Evolutionary conservation across 2,329 filamentous ascomycete genomes (phyloP).

Genomic region (Cryphonectria japonica): DNA sequence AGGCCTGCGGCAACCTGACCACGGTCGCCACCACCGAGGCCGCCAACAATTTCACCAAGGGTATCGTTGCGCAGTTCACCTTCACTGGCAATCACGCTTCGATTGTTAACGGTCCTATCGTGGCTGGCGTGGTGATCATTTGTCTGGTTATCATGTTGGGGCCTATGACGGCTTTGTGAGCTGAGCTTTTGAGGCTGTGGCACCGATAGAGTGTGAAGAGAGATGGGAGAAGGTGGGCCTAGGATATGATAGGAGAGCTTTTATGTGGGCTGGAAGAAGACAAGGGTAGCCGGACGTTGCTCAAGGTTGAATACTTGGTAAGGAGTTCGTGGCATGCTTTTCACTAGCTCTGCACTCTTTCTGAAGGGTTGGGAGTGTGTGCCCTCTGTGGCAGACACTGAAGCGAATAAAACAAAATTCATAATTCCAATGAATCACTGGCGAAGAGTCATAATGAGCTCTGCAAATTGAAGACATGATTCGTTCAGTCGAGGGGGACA

Average conservation of each 20-base stretch:
- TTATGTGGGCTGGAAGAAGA: not conserved
- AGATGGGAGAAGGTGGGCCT: not conserved
- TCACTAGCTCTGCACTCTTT: not conserved
- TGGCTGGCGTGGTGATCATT: not conserved
- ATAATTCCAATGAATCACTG: not conserved
- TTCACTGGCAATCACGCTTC: conserved; percentile 15
- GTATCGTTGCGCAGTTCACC: conserved; percentile 43
- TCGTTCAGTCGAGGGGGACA: not conserved
- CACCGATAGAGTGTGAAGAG: no score
- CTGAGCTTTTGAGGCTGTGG: not conserved
- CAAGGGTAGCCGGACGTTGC: not conserved
- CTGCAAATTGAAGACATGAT: not conserved
- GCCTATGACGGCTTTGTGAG: conserved; percentile 12
- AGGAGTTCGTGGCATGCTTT: not conserved
- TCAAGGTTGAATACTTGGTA: not conserved
- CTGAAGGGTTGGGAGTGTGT: not conserved
- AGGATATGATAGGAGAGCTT: not conserved
- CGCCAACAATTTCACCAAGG: conserved; percentile 48
- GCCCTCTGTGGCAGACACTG: not conserved
- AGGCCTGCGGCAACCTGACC: conserved; percentile 50
- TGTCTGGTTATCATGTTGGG: conserved; percentile 14
- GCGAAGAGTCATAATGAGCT: no score
- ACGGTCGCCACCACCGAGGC: conserved; percentile 48
- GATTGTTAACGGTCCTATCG: conserved; percentile 13
- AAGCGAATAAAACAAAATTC: not conserved